A percentile compares a stretch with the other conserved stretches of the same genome.
phyloP scores from a whole-genome alignment of 2,329 filamentous ascomycete genomes.

The Didymella sp. region DNA sequence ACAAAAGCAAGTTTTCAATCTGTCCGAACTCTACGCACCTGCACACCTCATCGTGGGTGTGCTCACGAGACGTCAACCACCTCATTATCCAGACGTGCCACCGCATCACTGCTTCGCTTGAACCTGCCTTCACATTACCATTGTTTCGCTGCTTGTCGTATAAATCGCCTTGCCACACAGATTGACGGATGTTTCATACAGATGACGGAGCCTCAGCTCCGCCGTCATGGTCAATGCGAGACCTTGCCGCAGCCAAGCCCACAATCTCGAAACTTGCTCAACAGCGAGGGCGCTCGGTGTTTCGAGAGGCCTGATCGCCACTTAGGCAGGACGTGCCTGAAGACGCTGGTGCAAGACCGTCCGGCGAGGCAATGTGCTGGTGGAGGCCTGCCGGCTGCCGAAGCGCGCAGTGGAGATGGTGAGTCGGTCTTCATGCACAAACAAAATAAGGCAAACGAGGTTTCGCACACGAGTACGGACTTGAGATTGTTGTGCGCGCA shows the following conservation, averaged over 20 bases:
- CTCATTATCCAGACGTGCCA: background rate
- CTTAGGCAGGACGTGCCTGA: slow-evolving; percentile 4
- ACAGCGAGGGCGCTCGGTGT: slow-evolving; percentile 11
- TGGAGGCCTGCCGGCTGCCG: slow-evolving; percentile 5
- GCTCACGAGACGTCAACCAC: slow-evolving; percentile 5
- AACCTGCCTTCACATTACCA: background rate
- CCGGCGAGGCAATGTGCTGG: background rate
- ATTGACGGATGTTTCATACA: slow-evolving; percentile 34
- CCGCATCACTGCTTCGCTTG: slow-evolving; percentile 5
- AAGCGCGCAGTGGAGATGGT: slow-evolving; percentile 5
- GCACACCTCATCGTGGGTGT: background rate
- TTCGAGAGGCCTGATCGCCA: slow-evolving; percentile 9
- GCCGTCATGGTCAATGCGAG: background rate
- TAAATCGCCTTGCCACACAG: slow-evolving; percentile 21
- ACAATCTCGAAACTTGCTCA: slow-evolving; percentile 11
- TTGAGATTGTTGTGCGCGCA: background rate
- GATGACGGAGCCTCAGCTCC: slow-evolving; percentile 20
- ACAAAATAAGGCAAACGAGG: background rate
- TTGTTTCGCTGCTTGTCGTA: slow-evolving; percentile 19
- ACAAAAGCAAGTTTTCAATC: slow-evolving; percentile 5
- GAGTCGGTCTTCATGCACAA: slow-evolving; percentile 1
- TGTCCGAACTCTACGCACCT: background rate
- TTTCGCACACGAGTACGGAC: background rate
- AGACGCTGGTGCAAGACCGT: background rate
- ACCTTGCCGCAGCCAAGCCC: slow-evolving; percentile 2